Percentiles rank a stretch among this genome's conserved stretches.
Conservation (phyloP, 768 basidiomycete species). For the Sporobolomyces pararoseus region DNA sequence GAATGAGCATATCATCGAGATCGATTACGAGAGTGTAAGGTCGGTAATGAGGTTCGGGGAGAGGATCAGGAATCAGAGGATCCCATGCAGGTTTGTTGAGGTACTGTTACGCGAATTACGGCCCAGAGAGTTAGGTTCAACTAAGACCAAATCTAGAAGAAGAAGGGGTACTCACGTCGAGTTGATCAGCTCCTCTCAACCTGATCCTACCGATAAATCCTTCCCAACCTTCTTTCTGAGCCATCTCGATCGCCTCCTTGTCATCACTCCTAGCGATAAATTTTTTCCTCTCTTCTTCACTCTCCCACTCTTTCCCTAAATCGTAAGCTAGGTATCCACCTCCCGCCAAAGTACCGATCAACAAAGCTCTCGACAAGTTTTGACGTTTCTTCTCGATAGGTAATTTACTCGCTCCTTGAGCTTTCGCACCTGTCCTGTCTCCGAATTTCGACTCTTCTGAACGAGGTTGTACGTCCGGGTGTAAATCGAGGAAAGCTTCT, state of each 20-base stretch:
- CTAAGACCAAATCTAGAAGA: conserved; percentile 28
- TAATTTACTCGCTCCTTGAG: conserved; percentile 64
- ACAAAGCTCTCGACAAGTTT: conserved; percentile 57
- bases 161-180: conserved; percentile 35
- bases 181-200: conserved; percentile 39
- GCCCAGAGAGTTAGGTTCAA: not conserved
- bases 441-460: conserved; percentile 31
- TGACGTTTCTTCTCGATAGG: conserved; percentile 70
- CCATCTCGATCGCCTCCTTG: conserved; percentile 35
- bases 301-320: conserved; percentile 74
- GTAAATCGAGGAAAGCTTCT: conserved; percentile 44
- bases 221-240: conserved; percentile 52
- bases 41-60: conserved; percentile 75
- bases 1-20: conserved; percentile 83
- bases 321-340: conserved; percentile 56
- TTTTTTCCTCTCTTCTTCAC: conserved; percentile 63
- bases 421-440: conserved; percentile 34
- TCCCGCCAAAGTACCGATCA: conserved; percentile 58
- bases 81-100: conserved; percentile 92
- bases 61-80: conserved; percentile 81
- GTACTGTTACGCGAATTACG: conserved; percentile 56
- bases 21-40: conserved; percentile 89
- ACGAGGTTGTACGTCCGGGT: conserved; percentile 41
- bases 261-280: conserved; percentile 49
- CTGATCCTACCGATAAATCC: conserved; percentile 47